Conservation (phyloP, 192 early-diverging fungal species). For the Pilobolus umbonatus region DNA sequence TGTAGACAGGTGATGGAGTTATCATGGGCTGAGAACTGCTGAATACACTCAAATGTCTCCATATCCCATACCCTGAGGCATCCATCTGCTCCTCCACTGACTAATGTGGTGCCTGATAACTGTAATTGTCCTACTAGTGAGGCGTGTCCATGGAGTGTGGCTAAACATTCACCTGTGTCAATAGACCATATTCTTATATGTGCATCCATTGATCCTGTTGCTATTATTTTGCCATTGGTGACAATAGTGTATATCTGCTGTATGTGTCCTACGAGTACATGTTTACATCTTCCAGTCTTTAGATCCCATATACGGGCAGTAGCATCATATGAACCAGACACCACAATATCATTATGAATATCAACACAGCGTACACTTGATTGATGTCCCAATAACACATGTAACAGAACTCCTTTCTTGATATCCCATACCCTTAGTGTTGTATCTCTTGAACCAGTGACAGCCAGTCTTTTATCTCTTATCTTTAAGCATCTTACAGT, state of each 20-base stretch:
- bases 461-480: slow-evolving; percentile 55
- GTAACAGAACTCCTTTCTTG: slow-evolving; percentile 52
- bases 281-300: slow-evolving; percentile 61
- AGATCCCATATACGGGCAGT: slow-evolving; percentile 91
- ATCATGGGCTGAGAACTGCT: slow-evolving; percentile 66
- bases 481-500: slow-evolving; percentile 94
- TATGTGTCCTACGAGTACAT: slow-evolving; percentile 78
- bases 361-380: slow-evolving; percentile 90
- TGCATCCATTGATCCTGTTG: slow-evolving; percentile 93
- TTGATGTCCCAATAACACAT: slow-evolving; percentile 80
- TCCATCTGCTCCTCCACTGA: slow-evolving; percentile 92
- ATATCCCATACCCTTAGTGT: slow-evolving; percentile 92
- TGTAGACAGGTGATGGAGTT: slow-evolving; percentile 96
- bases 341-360: slow-evolving; percentile 70
- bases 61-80: slow-evolving; percentile 92
- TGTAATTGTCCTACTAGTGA: slow-evolving; percentile 82
- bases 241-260: slow-evolving; percentile 94
- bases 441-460: slow-evolving; percentile 91
- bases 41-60: slow-evolving; percentile 44
- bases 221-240: slow-evolving; percentile 72
- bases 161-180: slow-evolving; percentile 67
- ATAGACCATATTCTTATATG: slow-evolving; percentile 90
- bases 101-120: slow-evolving; percentile 54
- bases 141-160: slow-evolving; percentile 85
- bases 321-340: slow-evolving; percentile 90